These are phyloP conservation scores for Calonectria pteridis DNA, from an alignment of 2,329 filamentous ascomycete species.

Conservation along the genomic window DNA sequence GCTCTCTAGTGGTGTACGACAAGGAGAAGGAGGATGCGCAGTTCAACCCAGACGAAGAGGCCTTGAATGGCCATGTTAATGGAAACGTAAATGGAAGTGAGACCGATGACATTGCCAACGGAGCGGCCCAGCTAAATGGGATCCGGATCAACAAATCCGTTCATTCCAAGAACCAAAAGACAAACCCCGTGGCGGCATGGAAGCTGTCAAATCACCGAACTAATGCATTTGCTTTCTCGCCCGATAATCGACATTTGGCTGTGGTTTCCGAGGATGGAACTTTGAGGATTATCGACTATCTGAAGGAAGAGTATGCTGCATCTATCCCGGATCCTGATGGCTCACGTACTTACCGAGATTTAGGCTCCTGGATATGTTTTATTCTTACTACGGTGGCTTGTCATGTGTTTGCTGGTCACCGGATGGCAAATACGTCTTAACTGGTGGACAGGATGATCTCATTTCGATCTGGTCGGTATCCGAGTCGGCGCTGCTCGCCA, in stretches of 20 bases:
- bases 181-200: constrained; percentile 93
- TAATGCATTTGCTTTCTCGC: constrained; percentile 92
- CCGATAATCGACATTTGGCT: constrained; percentile 87
- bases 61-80: constrained; percentile 58
- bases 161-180: constrained; percentile 92
- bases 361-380: constrained; percentile 87
- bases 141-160: constrained; percentile 91
- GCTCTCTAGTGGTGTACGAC: constrained; percentile 92
- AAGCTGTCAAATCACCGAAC: constrained; percentile 91
- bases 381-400: constrained; percentile 93
- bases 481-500: constrained; percentile 86
- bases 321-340: not conserved
- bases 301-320: constrained; percentile 81
- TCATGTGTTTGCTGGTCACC: constrained; percentile 98
- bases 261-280: constrained; percentile 93
- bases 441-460: constrained; percentile 94
- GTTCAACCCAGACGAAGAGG: constrained; percentile 78
- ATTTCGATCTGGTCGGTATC: constrained; percentile 95
- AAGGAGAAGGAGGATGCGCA: constrained; percentile 94
- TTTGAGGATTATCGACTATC: constrained; percentile 89
- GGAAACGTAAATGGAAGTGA: constrained; percentile 70
- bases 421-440: constrained; percentile 94
- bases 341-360: constrained; percentile 20
- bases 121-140: constrained; percentile 52
- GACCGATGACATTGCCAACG: constrained; percentile 51